phyloP scores from a whole-genome alignment of 345 rosid species.

The Microthlaspi erraticum region DNA sequence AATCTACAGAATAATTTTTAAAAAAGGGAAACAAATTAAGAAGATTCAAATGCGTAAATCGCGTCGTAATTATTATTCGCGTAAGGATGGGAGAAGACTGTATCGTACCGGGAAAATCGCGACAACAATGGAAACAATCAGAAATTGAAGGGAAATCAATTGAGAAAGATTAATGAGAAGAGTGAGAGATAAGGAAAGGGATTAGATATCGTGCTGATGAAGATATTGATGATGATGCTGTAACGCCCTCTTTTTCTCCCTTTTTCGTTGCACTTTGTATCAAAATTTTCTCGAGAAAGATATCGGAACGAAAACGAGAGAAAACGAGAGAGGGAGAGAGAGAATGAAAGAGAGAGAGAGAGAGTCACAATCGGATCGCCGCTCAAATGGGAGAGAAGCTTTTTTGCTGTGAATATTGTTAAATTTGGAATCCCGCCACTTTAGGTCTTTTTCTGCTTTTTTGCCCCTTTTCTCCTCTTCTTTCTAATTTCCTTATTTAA shows the following conservation, averaged over 20 bases:
- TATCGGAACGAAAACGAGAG: constrained; percentile 31
- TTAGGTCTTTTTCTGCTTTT: constrained; percentile 40
- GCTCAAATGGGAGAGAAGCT: constrained; percentile 50
- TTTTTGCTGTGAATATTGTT: constrained; percentile 46
- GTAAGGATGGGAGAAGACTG: background rate
- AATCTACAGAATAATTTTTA: constrained; percentile 8
- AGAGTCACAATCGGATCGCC: constrained; percentile 76
- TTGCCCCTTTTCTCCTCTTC: constrained; percentile 15
- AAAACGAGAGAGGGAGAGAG: constrained; percentile 25
- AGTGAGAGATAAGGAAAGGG: constrained; percentile 38
- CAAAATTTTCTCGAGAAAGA: constrained; percentile 48
- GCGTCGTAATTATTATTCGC: constrained; percentile 9
- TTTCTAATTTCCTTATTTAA: background rate
- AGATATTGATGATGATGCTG: constrained; percentile 29
- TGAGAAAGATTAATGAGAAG: constrained; percentile 29
- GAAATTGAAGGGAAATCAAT: constrained; percentile 12
- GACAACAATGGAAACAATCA: constrained; percentile 29
- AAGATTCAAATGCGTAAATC: constrained; percentile 30
- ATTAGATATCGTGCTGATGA: constrained; percentile 45
- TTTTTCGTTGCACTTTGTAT: constrained; percentile 32
- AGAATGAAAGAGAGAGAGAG: constrained; percentile 43
- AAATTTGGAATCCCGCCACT: constrained; percentile 66
- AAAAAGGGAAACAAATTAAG: constrained; percentile 14
- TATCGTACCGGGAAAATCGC: constrained; percentile 25
- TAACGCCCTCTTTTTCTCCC: constrained; percentile 1